A percentile compares a stretch with the other conserved stretches of the same genome.
Evolutionary conservation across 78 protist species (phyloP).

Genomic region (Cyanophora paradoxa): DNA sequence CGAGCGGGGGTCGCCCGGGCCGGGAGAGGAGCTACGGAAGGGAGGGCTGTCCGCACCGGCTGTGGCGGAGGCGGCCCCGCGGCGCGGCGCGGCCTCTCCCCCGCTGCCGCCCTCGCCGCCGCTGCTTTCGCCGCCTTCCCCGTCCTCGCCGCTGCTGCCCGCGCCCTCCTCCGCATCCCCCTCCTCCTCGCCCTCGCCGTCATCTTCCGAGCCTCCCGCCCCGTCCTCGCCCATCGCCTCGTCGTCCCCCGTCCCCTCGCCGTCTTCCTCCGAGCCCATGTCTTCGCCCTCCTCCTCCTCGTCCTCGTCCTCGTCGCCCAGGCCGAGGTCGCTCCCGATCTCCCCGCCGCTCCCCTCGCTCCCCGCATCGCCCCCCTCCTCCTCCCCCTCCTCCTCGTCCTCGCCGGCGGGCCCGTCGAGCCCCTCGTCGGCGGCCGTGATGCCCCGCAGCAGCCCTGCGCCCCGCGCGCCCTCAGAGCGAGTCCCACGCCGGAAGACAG

Average conservation of each 20-base stretch:
- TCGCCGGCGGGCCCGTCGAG: neutral
- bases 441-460: too few relatives aligned
- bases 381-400: neutral
- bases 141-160: neutral
- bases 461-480: too few relatives aligned
- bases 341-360: neutral
- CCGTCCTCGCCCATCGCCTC: neutral
- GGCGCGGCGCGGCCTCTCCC: neutral
- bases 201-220: neutral
- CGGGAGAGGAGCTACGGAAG: too few relatives aligned
- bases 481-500: too few relatives aligned
- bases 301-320: neutral
- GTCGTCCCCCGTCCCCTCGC: neutral
- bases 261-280: neutral
- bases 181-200: neutral
- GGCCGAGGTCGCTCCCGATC: neutral
- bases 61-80: neutral
- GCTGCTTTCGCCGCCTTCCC: too few relatives aligned
- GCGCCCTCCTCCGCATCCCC: neutral
- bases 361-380: too few relatives aligned
- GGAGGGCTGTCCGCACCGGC: neutral
- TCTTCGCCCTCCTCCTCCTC: too few relatives aligned
- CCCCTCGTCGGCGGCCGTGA: neutral
- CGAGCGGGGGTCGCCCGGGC: too few relatives aligned
- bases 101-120: neutral